phyloP scores from a whole-genome alignment of 139 green algal genomes.

The Zygnema circumcarinatum region DNA sequence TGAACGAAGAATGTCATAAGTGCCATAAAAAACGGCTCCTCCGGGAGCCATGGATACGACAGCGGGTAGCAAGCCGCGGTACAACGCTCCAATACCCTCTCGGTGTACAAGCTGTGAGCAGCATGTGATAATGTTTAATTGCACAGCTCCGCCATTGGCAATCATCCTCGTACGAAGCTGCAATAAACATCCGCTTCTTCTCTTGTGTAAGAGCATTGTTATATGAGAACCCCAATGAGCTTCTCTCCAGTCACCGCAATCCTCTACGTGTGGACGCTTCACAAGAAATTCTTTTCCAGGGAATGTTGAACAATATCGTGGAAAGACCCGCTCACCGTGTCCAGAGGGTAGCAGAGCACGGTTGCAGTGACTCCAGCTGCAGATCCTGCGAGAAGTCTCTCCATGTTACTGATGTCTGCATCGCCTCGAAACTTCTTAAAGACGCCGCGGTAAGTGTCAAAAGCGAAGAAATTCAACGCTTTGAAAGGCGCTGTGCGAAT shows the following conservation, averaged over 20 bases:
- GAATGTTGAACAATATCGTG: too few relatives aligned
- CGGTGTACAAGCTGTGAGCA: conserved; percentile 66
- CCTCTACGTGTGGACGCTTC: too few relatives aligned
- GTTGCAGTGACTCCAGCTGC: conserved; percentile 73
- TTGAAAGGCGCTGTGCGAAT: conserved; percentile 81
- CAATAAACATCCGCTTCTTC: not conserved
- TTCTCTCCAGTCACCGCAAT: too few relatives aligned
- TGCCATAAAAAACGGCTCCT: conserved; percentile 83
- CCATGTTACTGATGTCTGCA: conserved; percentile 35
- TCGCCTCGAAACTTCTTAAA: not conserved
- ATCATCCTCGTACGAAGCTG: conserved; percentile 54
- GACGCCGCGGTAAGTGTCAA: conserved; percentile 67
- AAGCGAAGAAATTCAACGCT: conserved; percentile 82
- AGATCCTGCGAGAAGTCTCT: conserved; percentile 49
- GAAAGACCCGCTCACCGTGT: conserved; percentile 70
- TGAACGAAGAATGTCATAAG: conserved; percentile 80
- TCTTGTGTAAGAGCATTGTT: not conserved
- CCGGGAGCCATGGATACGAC: conserved; percentile 78
- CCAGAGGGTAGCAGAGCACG: conserved; percentile 79
- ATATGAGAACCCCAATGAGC: too few relatives aligned
- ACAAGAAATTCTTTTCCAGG: too few relatives aligned
- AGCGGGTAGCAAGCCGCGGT: conserved; percentile 74
- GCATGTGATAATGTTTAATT: conserved; percentile 65
- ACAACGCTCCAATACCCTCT: conserved; percentile 74
- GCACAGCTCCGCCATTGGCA: conserved; percentile 36